Percentiles rank a stretch among this genome's conserved stretches.
Evolutionary conservation across 1,284 basidiomycete genomes (phyloP).

Genomic region (Pyrrhoderma lamaoense): DNA sequence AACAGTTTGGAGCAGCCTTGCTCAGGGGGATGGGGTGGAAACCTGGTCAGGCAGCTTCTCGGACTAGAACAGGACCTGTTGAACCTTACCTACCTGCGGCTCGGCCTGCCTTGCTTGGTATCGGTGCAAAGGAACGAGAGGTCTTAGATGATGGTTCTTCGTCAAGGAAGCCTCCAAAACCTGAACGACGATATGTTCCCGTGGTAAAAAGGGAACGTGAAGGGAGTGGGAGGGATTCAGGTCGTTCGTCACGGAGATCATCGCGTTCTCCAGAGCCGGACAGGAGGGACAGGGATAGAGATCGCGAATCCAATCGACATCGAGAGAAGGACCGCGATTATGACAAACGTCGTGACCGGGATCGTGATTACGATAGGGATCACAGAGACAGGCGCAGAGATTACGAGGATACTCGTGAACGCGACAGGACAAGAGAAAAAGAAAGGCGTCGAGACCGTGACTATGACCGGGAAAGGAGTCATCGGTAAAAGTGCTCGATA

Average conservation of each 20-base stretch:
- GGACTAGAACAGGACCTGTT: conserved; percentile 49
- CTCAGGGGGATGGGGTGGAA: conserved; percentile 97
- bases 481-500: too few species aligned
- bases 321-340: conserved; percentile 17
- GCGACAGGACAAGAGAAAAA: too few species aligned
- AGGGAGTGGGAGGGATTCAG: conserved; percentile 21
- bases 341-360: conserved; percentile 20
- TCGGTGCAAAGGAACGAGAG: conserved; percentile 84
- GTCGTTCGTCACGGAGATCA: conserved; percentile 20
- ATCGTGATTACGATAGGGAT: conserved; percentile 25
- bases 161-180: conserved; percentile 36
- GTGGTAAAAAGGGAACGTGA: conserved; percentile 43
- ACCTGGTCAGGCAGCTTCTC: conserved; percentile 66
- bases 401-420: conserved; percentile 19
- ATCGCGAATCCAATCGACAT: conserved; percentile 15
- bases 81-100: conserved; percentile 77
- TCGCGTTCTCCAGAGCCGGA: conserved; percentile 24
- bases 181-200: conserved; percentile 71
- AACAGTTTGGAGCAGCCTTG: conserved; percentile 90
- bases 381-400: conserved; percentile 24
- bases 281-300: conserved; percentile 19
- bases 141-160: conserved; percentile 56
- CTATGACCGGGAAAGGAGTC: conserved; percentile 3
- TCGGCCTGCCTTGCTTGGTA: conserved; percentile 78
- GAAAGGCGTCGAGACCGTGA: too few species aligned